These are phyloP conservation scores for Lupinus albus DNA, from an alignment of 306 rosid species.

Conservation along the genomic window DNA sequence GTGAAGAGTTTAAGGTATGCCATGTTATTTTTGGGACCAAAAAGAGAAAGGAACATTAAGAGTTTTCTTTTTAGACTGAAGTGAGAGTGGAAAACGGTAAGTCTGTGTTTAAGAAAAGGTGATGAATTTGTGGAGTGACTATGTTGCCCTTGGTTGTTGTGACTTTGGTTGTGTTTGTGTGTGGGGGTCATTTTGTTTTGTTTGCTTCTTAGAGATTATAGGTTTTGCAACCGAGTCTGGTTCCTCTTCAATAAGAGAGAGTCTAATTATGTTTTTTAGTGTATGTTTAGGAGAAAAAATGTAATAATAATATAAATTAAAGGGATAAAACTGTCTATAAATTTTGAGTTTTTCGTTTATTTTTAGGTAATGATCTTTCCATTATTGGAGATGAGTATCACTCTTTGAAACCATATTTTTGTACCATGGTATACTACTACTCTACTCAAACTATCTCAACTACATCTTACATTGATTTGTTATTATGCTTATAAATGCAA, in stretches of 20 bases:
- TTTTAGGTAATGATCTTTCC: too few species aligned
- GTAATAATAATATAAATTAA: too few species aligned
- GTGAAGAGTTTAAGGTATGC: constrained; percentile 48
- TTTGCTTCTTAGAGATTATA: constrained; percentile 15
- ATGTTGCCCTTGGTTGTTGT: constrained; percentile 57
- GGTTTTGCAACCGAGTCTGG: too few species aligned
- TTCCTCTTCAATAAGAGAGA: too few species aligned
- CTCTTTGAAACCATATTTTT: constrained; percentile 45
- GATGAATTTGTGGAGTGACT: constrained; percentile 31
- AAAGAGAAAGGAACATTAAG: constrained; percentile 45
- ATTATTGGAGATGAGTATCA: too few species aligned
- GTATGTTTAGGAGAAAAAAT: too few species aligned
- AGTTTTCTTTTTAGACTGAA: constrained; percentile 35
- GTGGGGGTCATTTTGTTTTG: neutral
- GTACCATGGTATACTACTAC: constrained; percentile 27
- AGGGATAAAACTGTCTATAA: too few species aligned
- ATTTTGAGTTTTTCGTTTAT: too few species aligned
- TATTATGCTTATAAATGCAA: constrained; percentile 30
- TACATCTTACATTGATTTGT: constrained; percentile 34
- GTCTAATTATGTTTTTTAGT: too few species aligned
- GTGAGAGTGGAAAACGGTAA: constrained; percentile 50
- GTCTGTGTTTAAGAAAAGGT: constrained; percentile 46
- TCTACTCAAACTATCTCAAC: constrained; percentile 24
- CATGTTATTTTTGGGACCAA: constrained; percentile 46
- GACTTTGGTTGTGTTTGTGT: constrained; percentile 19